Conservation (phyloP, 2,329 filamentous ascomycete species). For the Aspergillus uvarum region DNA sequence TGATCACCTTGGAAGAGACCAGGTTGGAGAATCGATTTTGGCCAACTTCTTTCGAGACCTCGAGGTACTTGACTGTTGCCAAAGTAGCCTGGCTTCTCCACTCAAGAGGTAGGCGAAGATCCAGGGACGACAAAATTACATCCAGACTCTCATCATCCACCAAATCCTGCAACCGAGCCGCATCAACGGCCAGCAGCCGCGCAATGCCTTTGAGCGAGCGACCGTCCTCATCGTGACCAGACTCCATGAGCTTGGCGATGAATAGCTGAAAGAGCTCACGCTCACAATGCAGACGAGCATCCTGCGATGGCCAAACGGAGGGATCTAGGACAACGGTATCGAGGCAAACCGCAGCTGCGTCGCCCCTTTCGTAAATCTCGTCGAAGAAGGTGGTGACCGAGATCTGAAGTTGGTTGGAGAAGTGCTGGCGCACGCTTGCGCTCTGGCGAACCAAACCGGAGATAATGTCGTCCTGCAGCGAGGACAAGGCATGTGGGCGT, state of each 20-base stretch:
- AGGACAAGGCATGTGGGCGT: slow-evolving; percentile 37
- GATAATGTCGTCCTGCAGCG: slow-evolving; percentile 48
- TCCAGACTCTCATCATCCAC: slow-evolving; percentile 73
- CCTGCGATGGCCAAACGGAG: slow-evolving; percentile 47
- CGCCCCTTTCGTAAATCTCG: slow-evolving; percentile 50
- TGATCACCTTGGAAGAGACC: slow-evolving; percentile 68
- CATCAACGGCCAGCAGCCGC: slow-evolving; percentile 57
- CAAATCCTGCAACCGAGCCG: slow-evolving; percentile 47
- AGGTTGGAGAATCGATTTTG: slow-evolving; percentile 69
- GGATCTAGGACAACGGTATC: slow-evolving; percentile 48
- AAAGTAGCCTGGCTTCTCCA: slow-evolving; percentile 80
- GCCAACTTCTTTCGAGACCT: slow-evolving; percentile 70
- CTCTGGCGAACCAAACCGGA: slow-evolving; percentile 47
- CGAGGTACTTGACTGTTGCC: slow-evolving; percentile 78
- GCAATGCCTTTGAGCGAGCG: slow-evolving; percentile 62
- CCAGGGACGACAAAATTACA: slow-evolving; percentile 80
- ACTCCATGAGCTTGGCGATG: slow-evolving; percentile 86
- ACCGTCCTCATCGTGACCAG: slow-evolving; percentile 71
- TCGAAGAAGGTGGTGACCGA: slow-evolving; percentile 51
- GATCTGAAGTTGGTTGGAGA: slow-evolving; percentile 43
- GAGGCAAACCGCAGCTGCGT: slow-evolving; percentile 48
- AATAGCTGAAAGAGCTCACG: slow-evolving; percentile 60
- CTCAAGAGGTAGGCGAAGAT: slow-evolving; percentile 72
- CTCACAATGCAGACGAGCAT: slow-evolving; percentile 45
- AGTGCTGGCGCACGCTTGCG: slow-evolving; percentile 42